Evolutionary conservation across 805 yeast species (phyloP).

Genomic region (Candida suzukii): DNA sequence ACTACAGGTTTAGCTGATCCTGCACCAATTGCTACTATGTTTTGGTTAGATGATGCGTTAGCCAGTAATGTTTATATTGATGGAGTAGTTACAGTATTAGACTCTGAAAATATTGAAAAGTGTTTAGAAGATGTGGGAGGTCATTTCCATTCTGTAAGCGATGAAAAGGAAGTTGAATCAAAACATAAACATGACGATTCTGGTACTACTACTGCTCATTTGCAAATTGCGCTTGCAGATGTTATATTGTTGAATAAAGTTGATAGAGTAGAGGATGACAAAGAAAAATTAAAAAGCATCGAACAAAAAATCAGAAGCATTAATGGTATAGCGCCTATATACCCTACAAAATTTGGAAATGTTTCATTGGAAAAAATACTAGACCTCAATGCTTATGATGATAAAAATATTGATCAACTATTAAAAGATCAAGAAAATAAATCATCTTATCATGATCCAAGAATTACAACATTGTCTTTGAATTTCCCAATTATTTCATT

Average conservation of each 20-base stretch:
- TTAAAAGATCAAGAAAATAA: constrained; percentile 5
- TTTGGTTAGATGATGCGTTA: constrained; percentile 92
- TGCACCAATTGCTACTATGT: constrained; percentile 94
- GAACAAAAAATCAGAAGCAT: constrained; percentile 39
- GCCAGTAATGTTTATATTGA: constrained; percentile 81
- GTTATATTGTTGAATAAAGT: constrained; percentile 70
- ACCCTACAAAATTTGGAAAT: constrained; percentile 68
- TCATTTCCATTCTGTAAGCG: constrained; percentile 48
- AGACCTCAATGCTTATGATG: constrained; percentile 75
- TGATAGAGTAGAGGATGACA: constrained; percentile 39
- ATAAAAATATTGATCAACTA: constrained; percentile 18
- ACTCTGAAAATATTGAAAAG: constrained; percentile 54
- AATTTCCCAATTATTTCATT: constrained; percentile 31
- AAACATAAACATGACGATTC: neutral
- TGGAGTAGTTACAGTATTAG: constrained; percentile 86
- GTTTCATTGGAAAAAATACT: constrained; percentile 59
- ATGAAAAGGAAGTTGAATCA: constrained; percentile 23
- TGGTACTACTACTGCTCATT: constrained; percentile 72
- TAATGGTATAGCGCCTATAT: constrained; percentile 62
- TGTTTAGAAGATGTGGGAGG: constrained; percentile 70
- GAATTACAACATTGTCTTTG: constrained; percentile 47
- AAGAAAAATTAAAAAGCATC: constrained; percentile 17
- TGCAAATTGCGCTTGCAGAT: constrained; percentile 90
- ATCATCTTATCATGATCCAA: constrained; percentile 39
- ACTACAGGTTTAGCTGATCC: constrained; percentile 98